Conservation (phyloP, 345 rosid species). For the Acer yangbiense region DNA sequence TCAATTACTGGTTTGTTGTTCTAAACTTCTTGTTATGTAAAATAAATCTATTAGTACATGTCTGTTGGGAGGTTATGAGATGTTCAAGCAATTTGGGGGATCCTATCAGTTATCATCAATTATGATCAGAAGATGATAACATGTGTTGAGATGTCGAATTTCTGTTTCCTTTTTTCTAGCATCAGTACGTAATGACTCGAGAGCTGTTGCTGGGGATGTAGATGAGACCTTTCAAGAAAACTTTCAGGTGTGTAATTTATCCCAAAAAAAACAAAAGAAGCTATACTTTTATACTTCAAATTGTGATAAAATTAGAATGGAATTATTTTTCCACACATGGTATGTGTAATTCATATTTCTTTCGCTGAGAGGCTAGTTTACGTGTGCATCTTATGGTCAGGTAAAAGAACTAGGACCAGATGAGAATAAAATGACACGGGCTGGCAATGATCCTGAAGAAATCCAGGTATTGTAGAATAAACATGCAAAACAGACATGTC, state of each 20-base stretch:
- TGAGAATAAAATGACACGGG: conserved; percentile 33
- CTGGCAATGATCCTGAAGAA: conserved; percentile 39
- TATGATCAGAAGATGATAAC: background rate
- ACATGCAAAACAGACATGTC: conserved; percentile 6
- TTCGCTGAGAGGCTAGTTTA: conserved; percentile 20
- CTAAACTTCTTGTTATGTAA: background rate
- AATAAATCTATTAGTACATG: background rate
- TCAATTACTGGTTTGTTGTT: conserved; percentile 50
- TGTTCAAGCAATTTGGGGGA: background rate
- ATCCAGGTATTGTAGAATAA: conserved; percentile 42
- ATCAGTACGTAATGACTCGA: conserved; percentile 31
- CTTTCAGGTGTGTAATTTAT: conserved; percentile 44
- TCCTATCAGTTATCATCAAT: background rate
- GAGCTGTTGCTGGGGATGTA: conserved; percentile 39
- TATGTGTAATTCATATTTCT: background rate
- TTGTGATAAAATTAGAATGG: too few relatives aligned
- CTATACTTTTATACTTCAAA: too few relatives aligned
- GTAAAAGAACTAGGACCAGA: conserved; percentile 57
- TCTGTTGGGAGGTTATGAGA: background rate
- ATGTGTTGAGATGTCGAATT: background rate
- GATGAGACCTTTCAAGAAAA: conserved; percentile 51
- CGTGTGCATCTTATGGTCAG: conserved; percentile 34
- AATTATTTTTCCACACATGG: background rate
- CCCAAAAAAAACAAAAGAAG: background rate
- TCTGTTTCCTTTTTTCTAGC: conserved; percentile 30